phyloP scores from a whole-genome alignment of 352 stramenopile species.

The Globisporangium parvum region DNA sequence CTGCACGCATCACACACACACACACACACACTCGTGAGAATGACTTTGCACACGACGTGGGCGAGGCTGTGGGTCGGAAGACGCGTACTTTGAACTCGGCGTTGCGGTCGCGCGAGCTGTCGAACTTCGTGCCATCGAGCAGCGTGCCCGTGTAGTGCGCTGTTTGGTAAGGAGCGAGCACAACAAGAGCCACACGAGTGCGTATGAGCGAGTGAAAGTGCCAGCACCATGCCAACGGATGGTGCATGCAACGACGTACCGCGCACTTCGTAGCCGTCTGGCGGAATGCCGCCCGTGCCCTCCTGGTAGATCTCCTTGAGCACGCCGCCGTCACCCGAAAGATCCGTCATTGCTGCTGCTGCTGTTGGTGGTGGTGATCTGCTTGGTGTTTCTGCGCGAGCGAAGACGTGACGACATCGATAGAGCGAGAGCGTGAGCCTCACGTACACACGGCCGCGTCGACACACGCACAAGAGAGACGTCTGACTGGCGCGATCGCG shows the following conservation, averaged over 20 bases:
- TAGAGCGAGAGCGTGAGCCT: not conserved
- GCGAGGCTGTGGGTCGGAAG: not conserved
- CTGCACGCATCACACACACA: slow-evolving; percentile 13
- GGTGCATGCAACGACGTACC: slow-evolving; percentile 12
- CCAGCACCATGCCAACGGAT: not conserved
- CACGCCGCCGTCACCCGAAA: slow-evolving; percentile 87
- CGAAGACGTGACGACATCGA: too few species aligned
- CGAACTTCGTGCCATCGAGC: slow-evolving; percentile 93
- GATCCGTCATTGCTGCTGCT: slow-evolving; percentile 43
- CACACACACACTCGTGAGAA: not conserved
- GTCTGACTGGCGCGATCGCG: too few species aligned
- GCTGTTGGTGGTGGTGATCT: not conserved
- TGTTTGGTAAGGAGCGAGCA: slow-evolving; percentile 12
- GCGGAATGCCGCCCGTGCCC: slow-evolving; percentile 75
- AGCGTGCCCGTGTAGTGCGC: slow-evolving; percentile 95
- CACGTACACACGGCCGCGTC: too few species aligned
- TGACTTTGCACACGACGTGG: too few species aligned
- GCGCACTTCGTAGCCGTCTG: slow-evolving; percentile 76
- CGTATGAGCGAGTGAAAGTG: too few species aligned
- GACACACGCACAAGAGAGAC: too few species aligned
- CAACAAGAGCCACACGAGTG: too few species aligned
- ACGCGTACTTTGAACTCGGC: slow-evolving; percentile 68
- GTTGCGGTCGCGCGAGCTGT: slow-evolving; percentile 88
- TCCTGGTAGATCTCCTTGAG: slow-evolving; percentile 90
- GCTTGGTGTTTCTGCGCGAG: too few species aligned